These are phyloP conservation scores for Phytophthora uliginosa DNA, from an alignment of 352 stramenopile species.

Conservation along the genomic window DNA sequence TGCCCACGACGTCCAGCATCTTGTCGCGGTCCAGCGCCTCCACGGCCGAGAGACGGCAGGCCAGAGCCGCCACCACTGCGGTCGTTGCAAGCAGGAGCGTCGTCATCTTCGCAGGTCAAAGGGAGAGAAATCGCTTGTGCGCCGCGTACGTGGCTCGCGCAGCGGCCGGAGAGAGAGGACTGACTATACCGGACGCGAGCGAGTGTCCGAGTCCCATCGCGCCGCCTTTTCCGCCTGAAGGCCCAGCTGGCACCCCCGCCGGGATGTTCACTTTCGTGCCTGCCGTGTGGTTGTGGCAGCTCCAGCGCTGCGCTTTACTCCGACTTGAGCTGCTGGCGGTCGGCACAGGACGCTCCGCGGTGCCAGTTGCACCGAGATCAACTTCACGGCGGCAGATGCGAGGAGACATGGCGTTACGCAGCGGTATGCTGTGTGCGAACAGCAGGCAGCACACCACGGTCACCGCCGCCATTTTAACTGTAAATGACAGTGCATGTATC, in stretches of 20 bases:
- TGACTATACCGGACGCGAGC: constrained; percentile 29
- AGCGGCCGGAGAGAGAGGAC: constrained; percentile 2
- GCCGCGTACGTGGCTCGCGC: constrained; percentile 22
- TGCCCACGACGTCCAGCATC: constrained; percentile 42
- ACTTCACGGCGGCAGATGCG: not conserved
- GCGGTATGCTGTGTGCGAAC: not conserved
- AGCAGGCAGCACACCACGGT: not conserved
- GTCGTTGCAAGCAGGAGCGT: constrained; percentile 21
- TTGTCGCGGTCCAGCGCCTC: constrained; percentile 43
- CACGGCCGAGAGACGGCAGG: constrained; percentile 17
- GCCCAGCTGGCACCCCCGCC: constrained; percentile 21
- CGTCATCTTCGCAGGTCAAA: constrained; percentile 8
- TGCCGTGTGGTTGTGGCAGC: constrained; percentile 32
- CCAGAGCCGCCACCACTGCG: constrained; percentile 17
- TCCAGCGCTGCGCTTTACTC: constrained; percentile 5
- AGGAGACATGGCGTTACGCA: not conserved
- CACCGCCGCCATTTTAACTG: too few species aligned
- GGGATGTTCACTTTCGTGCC: constrained; percentile 27
- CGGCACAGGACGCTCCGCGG: too few species aligned
- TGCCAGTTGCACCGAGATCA: not conserved
- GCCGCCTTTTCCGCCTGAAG: constrained; percentile 33
- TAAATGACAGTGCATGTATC: too few species aligned
- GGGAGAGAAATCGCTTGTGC: constrained; percentile 34
- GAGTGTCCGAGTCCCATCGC: constrained; percentile 20
- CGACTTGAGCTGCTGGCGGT: not conserved